Evolutionary conservation across 78 protist genomes (phyloP), one percentile per base, ranked within the genome.

Genomic region (Goniomonas avonlea): DNA sequence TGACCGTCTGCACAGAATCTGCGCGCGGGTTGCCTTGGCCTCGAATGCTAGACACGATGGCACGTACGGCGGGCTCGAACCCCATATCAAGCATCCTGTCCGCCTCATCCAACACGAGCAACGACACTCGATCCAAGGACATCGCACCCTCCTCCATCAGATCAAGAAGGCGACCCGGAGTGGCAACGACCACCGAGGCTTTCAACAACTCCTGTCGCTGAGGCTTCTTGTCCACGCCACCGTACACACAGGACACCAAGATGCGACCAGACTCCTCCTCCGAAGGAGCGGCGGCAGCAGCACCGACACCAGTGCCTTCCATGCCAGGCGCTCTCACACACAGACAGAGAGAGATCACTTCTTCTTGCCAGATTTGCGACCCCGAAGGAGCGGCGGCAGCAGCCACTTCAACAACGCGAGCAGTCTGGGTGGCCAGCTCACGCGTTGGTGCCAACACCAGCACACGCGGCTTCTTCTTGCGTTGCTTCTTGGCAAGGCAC

Each of bases 21-120:
- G 15, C 38, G 48, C 58, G 75, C 75, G 43, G 47, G 41, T 27
- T 1, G 39, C 75, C n/a, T n/a, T n/a, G n/a, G n/a, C n/a, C n/a
- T n/a, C n/a, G n/a, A n/a, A n/a, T n/a, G n/a, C n/a, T n/a, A n/a
- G n/a, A n/a, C 1, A 68, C 27, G 75, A 68, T 68, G 40, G 15
- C 13, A 13, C 75, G 17, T 15, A 68, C 27, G 38, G 18, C 75
- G 29, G 38, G 38, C 56, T 68, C 75, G 31, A 68, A 68, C 20
- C 75, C 75, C 75, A 90, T 38, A 63, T 92, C 96, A 38, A 92
- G 88, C 96, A 92, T 90, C 50, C 83, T 60, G 78, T 92, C 95
- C 13, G 94, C 93, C 74, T 92, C 96, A 78, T 92, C 95, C 29
- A 92, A 60, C 43, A 89, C 93, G 27, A 89, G 73, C 41, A 59